phyloP scores from a whole-genome alignment of 1,284 basidiomycete genomes.

The Polyporus tsugae region DNA sequence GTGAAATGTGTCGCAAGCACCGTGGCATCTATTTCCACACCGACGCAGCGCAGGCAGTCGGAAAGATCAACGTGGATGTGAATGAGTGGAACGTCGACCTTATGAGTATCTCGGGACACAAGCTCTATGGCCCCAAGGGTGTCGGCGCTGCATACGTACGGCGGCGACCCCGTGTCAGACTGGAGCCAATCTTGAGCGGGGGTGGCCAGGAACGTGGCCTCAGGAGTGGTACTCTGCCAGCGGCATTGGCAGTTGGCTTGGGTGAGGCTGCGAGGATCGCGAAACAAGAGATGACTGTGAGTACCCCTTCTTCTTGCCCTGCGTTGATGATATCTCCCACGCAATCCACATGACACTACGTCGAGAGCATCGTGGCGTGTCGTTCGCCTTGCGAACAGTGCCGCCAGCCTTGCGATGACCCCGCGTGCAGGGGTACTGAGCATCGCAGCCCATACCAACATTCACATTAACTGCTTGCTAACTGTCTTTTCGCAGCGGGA shows the following conservation, averaged over 20 bases:
- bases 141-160: conserved; percentile 96
- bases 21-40: conserved; percentile 96
- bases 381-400: conserved; percentile 25
- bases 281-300: conserved; percentile 90
- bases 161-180: conserved; percentile 89
- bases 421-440: conserved; percentile 92
- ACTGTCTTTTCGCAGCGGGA: conserved; percentile 68
- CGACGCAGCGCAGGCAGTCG: conserved; percentile 96
- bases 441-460: conserved; percentile 20
- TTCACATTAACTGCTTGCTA: not conserved
- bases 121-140: conserved; percentile 98
- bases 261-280: conserved; percentile 97
- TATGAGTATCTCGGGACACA: conserved; percentile 97
- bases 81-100: conserved; percentile 97
- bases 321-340: conserved; percentile 62
- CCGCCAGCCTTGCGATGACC: conserved; percentile 67
- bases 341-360: conserved; percentile 25
- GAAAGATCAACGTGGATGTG: conserved; percentile 92
- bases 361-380: conserved; percentile 42
- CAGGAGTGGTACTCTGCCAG: conserved; percentile 92
- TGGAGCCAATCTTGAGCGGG: conserved; percentile 96
- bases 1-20: conserved; percentile 82
- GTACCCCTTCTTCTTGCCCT: conserved; percentile 46
- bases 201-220: conserved; percentile 98
- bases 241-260: conserved; percentile 91